A percentile compares a stretch with the other conserved stretches of the same genome.
These are phyloP conservation scores for Endogone sp. DNA, from an alignment of 192 early-diverging fungal genomes.

Conservation along the genomic window DNA sequence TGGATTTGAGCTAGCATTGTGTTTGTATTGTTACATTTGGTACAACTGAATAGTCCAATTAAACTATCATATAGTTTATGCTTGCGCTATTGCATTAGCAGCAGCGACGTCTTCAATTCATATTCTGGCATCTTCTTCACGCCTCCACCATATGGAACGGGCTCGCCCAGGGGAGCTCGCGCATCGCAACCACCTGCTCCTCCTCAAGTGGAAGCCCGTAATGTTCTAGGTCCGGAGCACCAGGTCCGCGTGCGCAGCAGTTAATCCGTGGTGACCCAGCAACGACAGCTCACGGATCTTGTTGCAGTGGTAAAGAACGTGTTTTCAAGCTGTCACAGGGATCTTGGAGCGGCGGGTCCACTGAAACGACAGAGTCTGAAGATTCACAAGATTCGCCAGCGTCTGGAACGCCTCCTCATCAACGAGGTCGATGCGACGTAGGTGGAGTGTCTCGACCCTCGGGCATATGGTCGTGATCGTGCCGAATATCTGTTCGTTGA, in stretches of 20 bases:
- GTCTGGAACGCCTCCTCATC: not conserved
- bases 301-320: not conserved
- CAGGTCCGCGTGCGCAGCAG: not conserved
- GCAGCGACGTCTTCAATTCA: not conserved
- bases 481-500: not conserved
- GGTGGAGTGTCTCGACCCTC: not conserved
- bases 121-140: not conserved
- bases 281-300: not conserved
- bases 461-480: not conserved
- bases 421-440: not conserved
- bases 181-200: not conserved
- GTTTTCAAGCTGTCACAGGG: not conserved
- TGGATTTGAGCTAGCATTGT: too few relatives aligned
- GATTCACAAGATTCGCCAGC: not conserved
- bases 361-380: not conserved
- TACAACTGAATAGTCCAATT: too few relatives aligned
- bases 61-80: too few relatives aligned
- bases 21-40: too few relatives aligned
- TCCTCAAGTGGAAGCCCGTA: not conserved
- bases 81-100: not conserved
- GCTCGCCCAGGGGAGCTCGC: not conserved
- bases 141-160: not conserved
- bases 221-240: not conserved
- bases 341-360: not conserved
- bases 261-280: not conserved